Base-by-base conservation (phyloP, 805 yeast genomes). In the Tanozyma kutaoensis region DNA sequence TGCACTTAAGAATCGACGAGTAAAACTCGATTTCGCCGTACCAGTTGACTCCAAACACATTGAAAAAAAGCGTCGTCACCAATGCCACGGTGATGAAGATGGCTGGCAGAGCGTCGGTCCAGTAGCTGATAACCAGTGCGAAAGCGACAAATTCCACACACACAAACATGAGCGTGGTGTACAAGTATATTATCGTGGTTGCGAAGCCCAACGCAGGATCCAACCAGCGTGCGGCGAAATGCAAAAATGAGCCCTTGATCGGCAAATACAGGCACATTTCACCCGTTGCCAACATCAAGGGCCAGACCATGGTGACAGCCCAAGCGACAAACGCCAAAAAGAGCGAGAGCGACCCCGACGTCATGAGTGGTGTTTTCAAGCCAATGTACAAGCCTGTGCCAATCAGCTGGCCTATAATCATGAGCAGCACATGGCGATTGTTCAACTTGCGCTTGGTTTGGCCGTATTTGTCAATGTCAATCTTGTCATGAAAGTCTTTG, bases 261-360 rank as follows among this genome's bases (percentile, higher is more conserved):
- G 61, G 61, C 23, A 53, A 38, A 24, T 36, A 54, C 3, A 55
- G 40, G 31, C 58, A 48, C 59, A 54, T 53, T 33, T 53, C 59
- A 7, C 54, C 60, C 15, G 50, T 53, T 8, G 47, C 44, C 40
- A 46, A 48, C 58, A 49, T 54, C 38, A 51, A 44, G 1, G 56
- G 53, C 51, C 54, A 52, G 23, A 50, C 43, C 29, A 44, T 45
- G 22, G 51, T 40, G 27, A 38, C 32, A 7, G 58, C 50, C 44
- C 43, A 54, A 13, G 42, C 27, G 9, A 50, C 19, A 31, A 51
- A 52, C 3, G 53, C 58, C 4, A 51, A 27, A 25, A 53, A 50
- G 14, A 55, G 41, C n/a, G 57, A 41, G 10, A 53, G 43, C 10
- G 58, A 48, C 10, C 60, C 61, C 4, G 51, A 43, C 3, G 43